phyloP scores from a whole-genome alignment of 169 alveolate genomes.

The Pseudocohnilembus persalinus region DNA sequence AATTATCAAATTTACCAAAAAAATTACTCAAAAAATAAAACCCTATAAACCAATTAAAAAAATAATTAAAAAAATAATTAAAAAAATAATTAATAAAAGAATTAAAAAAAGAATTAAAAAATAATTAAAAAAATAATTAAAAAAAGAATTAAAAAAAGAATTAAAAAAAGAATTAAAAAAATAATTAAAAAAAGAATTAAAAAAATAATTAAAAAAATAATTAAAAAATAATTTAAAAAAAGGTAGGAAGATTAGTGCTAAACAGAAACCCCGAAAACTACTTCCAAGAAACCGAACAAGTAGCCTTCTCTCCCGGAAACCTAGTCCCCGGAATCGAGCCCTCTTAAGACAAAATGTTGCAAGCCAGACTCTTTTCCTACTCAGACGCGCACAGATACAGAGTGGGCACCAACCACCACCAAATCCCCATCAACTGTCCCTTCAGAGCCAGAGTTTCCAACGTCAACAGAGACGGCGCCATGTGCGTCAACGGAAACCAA shows the following conservation, averaged over 20 bases:
- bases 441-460: slow-evolving; percentile 65
- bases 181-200: too few relatives aligned
- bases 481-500: slow-evolving; percentile 62
- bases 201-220: too few relatives aligned
- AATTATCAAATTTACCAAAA: too few relatives aligned
- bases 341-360: slow-evolving; percentile 80
- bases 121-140: too few relatives aligned
- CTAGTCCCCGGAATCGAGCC: slow-evolving; percentile 88
- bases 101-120: too few relatives aligned
- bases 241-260: slow-evolving; percentile 76
- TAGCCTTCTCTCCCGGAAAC: slow-evolving; percentile 84
- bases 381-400: slow-evolving; percentile 86
- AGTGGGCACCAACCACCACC: slow-evolving; percentile 74
- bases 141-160: too few relatives aligned
- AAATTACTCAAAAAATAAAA: too few relatives aligned
- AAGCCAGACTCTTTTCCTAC: slow-evolving; percentile 86
- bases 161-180: too few relatives aligned
- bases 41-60: too few relatives aligned
- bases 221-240: not conserved
- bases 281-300: slow-evolving; percentile 79
- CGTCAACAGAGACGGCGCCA: slow-evolving; percentile 76
- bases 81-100: too few relatives aligned
- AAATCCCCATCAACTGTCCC: slow-evolving; percentile 85
- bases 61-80: too few relatives aligned
- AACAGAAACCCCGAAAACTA: slow-evolving; percentile 83